Percentiles rank a stretch among this genome's conserved stretches.
These are phyloP conservation scores for Xenoacremonium recifei DNA, from an alignment of 2,329 filamentous ascomycete species.

Conservation along the genomic window DNA sequence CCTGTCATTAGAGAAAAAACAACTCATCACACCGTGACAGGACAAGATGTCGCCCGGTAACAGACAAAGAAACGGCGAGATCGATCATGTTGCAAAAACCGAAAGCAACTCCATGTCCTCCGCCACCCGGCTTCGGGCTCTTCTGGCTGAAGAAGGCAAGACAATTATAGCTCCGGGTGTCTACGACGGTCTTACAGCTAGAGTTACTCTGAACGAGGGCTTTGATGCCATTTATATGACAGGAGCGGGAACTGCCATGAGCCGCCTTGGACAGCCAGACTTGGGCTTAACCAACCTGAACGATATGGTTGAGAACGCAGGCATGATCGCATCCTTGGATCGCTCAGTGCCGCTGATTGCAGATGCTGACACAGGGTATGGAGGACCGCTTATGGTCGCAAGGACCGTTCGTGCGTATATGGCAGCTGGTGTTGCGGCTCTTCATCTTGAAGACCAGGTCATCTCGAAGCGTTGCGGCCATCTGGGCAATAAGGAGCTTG, in stretches of 20 bases:
- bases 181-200: conserved; percentile 65
- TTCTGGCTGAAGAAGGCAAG: conserved; percentile 38
- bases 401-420: not conserved
- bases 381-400: not conserved
- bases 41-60: too few relatives aligned
- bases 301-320: conserved; percentile 62
- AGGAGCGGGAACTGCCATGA: conserved; percentile 61
- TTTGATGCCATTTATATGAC: conserved; percentile 56
- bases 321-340: conserved; percentile 62
- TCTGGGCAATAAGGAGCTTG: not conserved
- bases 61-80: too few relatives aligned
- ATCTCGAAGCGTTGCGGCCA: not conserved
- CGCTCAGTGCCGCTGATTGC: conserved; percentile 38
- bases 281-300: conserved; percentile 60
- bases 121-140: conserved; percentile 34
- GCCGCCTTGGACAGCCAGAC: conserved; percentile 61
- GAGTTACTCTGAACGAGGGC: conserved; percentile 57
- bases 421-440: not conserved
- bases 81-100: too few relatives aligned
- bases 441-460: not conserved
- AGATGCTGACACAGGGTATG: not conserved
- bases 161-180: conserved; percentile 63
- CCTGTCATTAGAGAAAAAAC: too few relatives aligned
- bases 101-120: too few relatives aligned
- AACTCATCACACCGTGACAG: too few relatives aligned